These are phyloP conservation scores for Favolaschia claudopus DNA, from an alignment of 768 basidiomycete genomes.

Conservation along the genomic window DNA sequence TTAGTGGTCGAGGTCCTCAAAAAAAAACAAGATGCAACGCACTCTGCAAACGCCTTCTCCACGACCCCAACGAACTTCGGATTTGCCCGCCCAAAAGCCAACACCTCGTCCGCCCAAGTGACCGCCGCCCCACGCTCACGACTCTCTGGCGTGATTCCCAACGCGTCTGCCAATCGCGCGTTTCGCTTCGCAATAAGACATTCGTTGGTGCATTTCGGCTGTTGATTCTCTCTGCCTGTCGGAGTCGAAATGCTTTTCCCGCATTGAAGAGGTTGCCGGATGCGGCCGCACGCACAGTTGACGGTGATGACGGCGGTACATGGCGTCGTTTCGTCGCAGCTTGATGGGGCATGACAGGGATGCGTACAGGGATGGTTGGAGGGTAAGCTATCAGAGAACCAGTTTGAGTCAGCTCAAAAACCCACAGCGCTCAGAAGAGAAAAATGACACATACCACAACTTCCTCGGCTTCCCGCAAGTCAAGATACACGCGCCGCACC, in stretches of 20 bases:
- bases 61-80: slow-evolving; percentile 73
- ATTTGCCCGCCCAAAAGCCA: slow-evolving; percentile 67
- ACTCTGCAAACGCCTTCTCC: slow-evolving; percentile 87
- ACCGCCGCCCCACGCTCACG: slow-evolving; percentile 45
- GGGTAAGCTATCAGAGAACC: slow-evolving; percentile 56
- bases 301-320: slow-evolving; percentile 75
- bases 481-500: slow-evolving; percentile 79
- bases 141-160: slow-evolving; percentile 77
- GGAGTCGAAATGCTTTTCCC: slow-evolving; percentile 62
- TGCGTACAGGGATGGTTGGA: slow-evolving; percentile 77
- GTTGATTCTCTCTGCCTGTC: slow-evolving; percentile 47
- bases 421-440: neutral
- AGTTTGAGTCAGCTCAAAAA: neutral
- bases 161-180: slow-evolving; percentile 85
- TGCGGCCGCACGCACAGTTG: slow-evolving; percentile 84
- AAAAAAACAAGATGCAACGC: slow-evolving; percentile 42
- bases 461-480: slow-evolving; percentile 89
- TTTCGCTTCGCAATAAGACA: slow-evolving; percentile 89
- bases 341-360: slow-evolving; percentile 88
- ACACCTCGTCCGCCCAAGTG: slow-evolving; percentile 69
- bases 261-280: slow-evolving; percentile 78
- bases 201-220: slow-evolving; percentile 81
- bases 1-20: slow-evolving; percentile 13
- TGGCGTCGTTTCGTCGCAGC: slow-evolving; percentile 81
- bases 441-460: slow-evolving; percentile 65